These are phyloP conservation scores for Xanthoconium stramineum DNA, from an alignment of 768 basidiomycete genomes.

Conservation along the genomic window DNA sequence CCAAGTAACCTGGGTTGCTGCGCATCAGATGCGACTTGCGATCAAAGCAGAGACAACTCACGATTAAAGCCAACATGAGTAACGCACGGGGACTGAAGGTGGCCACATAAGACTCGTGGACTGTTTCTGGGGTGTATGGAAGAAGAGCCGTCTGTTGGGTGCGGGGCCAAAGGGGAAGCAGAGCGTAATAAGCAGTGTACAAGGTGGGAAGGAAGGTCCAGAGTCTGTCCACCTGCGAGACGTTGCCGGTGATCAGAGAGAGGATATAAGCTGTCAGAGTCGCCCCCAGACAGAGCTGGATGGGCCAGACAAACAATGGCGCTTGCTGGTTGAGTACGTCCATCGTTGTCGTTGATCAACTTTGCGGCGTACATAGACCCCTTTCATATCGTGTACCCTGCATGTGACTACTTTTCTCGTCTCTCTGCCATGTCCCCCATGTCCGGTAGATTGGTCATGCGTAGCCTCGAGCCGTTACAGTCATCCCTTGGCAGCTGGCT, in stretches of 20 bases:
- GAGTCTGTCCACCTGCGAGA: slow-evolving; percentile 84
- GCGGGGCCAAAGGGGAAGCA: slow-evolving; percentile 60
- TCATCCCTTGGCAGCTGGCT: too few relatives aligned
- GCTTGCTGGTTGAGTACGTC: slow-evolving; percentile 15
- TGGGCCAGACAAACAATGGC: slow-evolving; percentile 55
- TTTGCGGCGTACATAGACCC: too few relatives aligned
- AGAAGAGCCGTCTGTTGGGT: slow-evolving; percentile 34
- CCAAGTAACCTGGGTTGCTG: slow-evolving; percentile 43
- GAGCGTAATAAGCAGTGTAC: slow-evolving; percentile 79
- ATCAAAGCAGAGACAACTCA: slow-evolving; percentile 28
- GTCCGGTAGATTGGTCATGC: too few relatives aligned
- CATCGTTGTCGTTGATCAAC: slow-evolving; percentile 3
- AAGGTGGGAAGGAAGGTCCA: slow-evolving; percentile 79
- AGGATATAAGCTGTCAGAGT: slow-evolving; percentile 52
- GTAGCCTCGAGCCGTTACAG: too few relatives aligned
- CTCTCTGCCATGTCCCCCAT: too few relatives aligned
- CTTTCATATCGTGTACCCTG: too few relatives aligned
- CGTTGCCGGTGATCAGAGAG: slow-evolving; percentile 71
- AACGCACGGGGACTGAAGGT: slow-evolving; percentile 69
- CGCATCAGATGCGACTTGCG: not conserved
- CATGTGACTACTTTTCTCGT: too few relatives aligned
- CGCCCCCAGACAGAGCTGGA: slow-evolving; percentile 52
- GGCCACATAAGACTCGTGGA: slow-evolving; percentile 30
- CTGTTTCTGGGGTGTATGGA: slow-evolving; percentile 55
- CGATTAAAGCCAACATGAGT: slow-evolving; percentile 69